Percentiles rank a stretch among this genome's conserved stretches.
Conservation (phyloP, 805 yeast species). For the Hanseniaspora pseudoguilliermondii region DNA sequence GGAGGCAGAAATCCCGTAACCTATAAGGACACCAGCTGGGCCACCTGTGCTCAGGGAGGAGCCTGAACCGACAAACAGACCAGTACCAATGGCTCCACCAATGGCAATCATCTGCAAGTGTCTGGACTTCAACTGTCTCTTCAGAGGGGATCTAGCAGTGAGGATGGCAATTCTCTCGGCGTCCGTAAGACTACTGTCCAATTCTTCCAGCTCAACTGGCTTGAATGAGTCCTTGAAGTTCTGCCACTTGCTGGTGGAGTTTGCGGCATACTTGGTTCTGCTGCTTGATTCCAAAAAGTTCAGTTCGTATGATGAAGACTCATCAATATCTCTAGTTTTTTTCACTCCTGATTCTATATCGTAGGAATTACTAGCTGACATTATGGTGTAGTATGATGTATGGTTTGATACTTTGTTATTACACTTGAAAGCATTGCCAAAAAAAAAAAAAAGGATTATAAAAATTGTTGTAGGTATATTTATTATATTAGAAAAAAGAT, state of each 20-base stretch:
- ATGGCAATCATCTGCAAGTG: conserved; percentile 54
- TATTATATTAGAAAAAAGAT: no score
- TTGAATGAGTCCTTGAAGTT: conserved; percentile 40
- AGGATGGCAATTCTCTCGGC: conserved; percentile 36
- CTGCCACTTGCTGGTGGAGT: conserved; percentile 25
- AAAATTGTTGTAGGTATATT: no score
- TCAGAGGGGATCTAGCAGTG: conserved; percentile 44
- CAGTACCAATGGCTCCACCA: conserved; percentile 65
- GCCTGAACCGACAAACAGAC: conserved; percentile 63
- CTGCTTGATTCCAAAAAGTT: neutral
- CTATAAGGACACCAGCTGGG: conserved; percentile 48
- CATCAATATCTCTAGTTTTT: neutral
- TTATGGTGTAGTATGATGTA: neutral
- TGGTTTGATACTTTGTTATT: no score
- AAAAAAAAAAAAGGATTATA: no score
- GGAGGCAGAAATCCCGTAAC: conserved; percentile 42
- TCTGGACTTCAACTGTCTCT: conserved; percentile 41
- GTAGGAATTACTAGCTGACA: neutral
- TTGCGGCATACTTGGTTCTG: neutral
- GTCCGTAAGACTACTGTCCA: conserved; percentile 31
- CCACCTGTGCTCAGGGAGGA: conserved; percentile 50
- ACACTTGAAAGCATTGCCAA: no score
- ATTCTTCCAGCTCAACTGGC: conserved; percentile 26
- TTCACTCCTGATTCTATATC: neutral
- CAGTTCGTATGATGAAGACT: neutral